A percentile compares a stretch with the other conserved stretches of the same genome.
Evolutionary conservation across 2,329 filamentous ascomycete genomes (phyloP).

Genomic region (Magnaporthiopsis incrustans): DNA sequence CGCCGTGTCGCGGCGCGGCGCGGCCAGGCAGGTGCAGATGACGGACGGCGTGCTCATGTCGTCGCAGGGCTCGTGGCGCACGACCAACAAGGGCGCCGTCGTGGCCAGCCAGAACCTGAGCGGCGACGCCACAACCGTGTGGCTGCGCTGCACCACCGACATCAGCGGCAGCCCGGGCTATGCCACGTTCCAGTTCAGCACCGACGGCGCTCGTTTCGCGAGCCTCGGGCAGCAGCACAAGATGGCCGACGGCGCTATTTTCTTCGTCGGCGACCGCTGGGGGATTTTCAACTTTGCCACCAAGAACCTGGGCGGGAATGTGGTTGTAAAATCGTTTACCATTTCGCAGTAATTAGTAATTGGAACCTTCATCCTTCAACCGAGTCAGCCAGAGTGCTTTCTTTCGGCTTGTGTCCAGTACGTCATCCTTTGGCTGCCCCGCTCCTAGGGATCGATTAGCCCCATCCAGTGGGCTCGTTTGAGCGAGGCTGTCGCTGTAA

Average conservation of each 20-base stretch:
- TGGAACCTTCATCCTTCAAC: no score
- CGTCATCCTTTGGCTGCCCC: no score
- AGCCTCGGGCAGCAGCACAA: conserved; percentile 23
- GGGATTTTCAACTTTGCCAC: conserved; percentile 44
- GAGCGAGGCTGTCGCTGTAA: no score
- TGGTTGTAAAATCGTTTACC: conserved; percentile 11
- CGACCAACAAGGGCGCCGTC: conserved; percentile 19
- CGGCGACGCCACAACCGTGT: conserved; percentile 22
- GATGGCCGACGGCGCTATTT: conserved; percentile 33
- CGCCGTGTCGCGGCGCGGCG: background rate
- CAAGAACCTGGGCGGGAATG: conserved; percentile 28
- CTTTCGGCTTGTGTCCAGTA: no score
- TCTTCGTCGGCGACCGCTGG: conserved; percentile 40
- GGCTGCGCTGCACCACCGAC: conserved; percentile 22
- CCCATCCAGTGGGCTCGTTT: no score
- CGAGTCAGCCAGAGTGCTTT: no score
- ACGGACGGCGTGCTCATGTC: conserved; percentile 12
- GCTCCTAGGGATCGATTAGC: no score
- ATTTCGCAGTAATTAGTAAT: no score
- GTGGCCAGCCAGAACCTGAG: conserved; percentile 21
- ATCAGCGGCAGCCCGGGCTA: conserved; percentile 23
- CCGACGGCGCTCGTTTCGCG: conserved; percentile 30
- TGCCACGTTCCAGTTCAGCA: conserved; percentile 33
- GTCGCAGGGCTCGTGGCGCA: conserved; percentile 26
- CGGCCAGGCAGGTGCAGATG: background rate